Evolutionary conservation across 176 grass and related monocot genomes (phyloP).

Genomic region (Zizania latifolia): DNA sequence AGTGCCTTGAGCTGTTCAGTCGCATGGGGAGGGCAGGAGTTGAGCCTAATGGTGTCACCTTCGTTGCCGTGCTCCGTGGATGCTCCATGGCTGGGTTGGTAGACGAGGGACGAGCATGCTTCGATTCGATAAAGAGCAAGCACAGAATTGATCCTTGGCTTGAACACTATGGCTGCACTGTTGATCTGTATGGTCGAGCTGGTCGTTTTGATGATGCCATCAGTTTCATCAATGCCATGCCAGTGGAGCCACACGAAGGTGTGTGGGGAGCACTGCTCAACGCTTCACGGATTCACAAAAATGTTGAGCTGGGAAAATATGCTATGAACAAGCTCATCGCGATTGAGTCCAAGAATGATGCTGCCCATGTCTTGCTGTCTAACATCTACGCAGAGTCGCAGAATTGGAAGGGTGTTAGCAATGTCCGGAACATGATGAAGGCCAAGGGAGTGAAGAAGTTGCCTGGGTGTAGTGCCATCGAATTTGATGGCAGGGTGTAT

Average conservation of each 20-base stretch:
- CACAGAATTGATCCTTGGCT: slow-evolving; percentile 52
- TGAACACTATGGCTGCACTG: slow-evolving; percentile 75
- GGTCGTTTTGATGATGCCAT: slow-evolving; percentile 57
- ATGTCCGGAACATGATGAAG: slow-evolving; percentile 55
- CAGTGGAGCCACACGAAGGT: slow-evolving; percentile 55
- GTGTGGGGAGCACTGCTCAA: slow-evolving; percentile 83
- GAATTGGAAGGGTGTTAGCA: slow-evolving; percentile 55
- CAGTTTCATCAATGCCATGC: slow-evolving; percentile 56
- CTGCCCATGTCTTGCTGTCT: slow-evolving; percentile 61
- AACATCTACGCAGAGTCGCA: slow-evolving; percentile 65
- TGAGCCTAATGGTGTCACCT: slow-evolving; percentile 61
- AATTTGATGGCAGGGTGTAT: slow-evolving; percentile 48
- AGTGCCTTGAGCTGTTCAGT: slow-evolving; percentile 64
- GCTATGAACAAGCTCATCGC: slow-evolving; percentile 43
- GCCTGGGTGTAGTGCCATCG: slow-evolving; percentile 62
- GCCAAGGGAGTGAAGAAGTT: slow-evolving; percentile 57
- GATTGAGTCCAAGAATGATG: slow-evolving; percentile 45
- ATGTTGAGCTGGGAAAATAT: slow-evolving; percentile 57
- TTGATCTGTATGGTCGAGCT: slow-evolving; percentile 69
- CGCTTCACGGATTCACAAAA: slow-evolving; percentile 66
- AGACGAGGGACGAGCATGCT: slow-evolving; percentile 43
- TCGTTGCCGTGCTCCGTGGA: slow-evolving; percentile 57
- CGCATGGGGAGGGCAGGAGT: slow-evolving; percentile 42
- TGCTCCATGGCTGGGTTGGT: slow-evolving; percentile 67
- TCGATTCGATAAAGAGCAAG: slow-evolving; percentile 45